phyloP scores from a whole-genome alignment of 768 basidiomycete genomes.

The Boletellus sp. region DNA sequence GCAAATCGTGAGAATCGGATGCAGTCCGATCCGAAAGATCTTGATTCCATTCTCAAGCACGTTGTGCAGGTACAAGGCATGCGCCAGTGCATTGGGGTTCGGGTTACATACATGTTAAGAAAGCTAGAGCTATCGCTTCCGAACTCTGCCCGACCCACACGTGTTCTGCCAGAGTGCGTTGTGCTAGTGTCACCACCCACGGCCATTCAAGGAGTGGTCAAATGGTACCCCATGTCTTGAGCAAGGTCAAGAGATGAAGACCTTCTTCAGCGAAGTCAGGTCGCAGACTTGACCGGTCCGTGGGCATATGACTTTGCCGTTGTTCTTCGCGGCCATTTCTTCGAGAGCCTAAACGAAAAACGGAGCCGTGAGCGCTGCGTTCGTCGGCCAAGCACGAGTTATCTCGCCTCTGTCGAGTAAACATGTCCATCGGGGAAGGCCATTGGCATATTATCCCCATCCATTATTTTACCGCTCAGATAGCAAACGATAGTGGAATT shows the following conservation, averaged over 20 bases:
- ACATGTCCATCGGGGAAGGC: constrained; percentile 88
- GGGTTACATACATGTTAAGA: constrained; percentile 16
- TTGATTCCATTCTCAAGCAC: constrained; percentile 25
- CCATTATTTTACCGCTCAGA: constrained; percentile 91
- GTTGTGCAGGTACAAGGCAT: constrained; percentile 21
- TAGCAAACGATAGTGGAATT: constrained; percentile 95
- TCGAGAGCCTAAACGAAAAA: constrained; percentile 61
- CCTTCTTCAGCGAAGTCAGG: constrained; percentile 72
- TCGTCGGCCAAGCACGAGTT: constrained; percentile 6
- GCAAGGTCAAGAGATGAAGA: constrained; percentile 75
- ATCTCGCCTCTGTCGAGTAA: constrained; percentile 84
- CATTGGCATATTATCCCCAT: constrained; percentile 90
- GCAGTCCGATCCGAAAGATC: constrained; percentile 12
- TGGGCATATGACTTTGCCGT: constrained; percentile 82
- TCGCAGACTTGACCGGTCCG: constrained; percentile 62
- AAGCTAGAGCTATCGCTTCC: constrained; percentile 20
- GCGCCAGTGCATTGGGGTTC: constrained; percentile 8
- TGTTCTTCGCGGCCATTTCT: constrained; percentile 80
- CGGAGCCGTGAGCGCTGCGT: constrained; percentile 12
- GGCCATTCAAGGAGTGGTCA: background rate
- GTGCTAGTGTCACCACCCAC: background rate
- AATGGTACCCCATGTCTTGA: background rate
- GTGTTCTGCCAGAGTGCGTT: constrained; percentile 8
- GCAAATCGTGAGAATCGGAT: constrained; percentile 14
- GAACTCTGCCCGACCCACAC: constrained; percentile 13